Conservation (phyloP, 768 basidiomycete species). For the Leccinum uliginosum region DNA sequence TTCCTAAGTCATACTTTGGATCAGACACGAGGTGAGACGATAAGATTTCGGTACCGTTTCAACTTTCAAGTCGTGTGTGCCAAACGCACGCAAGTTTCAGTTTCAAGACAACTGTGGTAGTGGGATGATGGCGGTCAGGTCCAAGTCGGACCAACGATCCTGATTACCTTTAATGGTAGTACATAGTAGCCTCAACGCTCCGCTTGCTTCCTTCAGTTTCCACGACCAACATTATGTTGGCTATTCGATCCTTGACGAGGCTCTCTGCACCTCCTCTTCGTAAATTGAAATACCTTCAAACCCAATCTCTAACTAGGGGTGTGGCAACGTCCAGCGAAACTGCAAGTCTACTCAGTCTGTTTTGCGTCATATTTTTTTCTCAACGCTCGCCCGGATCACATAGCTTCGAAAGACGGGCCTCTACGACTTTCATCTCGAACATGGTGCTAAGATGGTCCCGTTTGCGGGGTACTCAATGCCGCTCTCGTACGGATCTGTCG, state of each 20-base stretch:
- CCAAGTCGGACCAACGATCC: too few species aligned
- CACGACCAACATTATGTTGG: constrained; percentile 13
- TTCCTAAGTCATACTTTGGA: neutral
- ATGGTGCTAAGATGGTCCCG: constrained; percentile 91
- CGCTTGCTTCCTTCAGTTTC: neutral
- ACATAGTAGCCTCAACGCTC: neutral
- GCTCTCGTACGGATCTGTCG: constrained; percentile 74
- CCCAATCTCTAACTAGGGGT: constrained; percentile 3
- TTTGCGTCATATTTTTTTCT: constrained; percentile 1
- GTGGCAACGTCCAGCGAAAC: constrained; percentile 20
- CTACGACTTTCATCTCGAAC: constrained; percentile 82
- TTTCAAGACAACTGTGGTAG: neutral
- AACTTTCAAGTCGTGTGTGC: constrained; percentile 1
- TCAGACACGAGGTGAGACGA: constrained; percentile 2
- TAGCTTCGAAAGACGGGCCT: constrained; percentile 66
- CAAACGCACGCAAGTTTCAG: constrained; percentile 3
- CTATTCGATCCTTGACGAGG: neutral
- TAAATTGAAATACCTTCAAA: neutral
- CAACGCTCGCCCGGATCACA: neutral
- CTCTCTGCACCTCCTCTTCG: constrained; percentile 5
- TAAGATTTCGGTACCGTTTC: neutral
- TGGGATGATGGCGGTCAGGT: neutral
- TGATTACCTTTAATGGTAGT: neutral
- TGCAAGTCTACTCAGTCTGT: constrained; percentile 7
- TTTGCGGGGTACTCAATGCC: constrained; percentile 98